phyloP scores from a whole-genome alignment of 805 yeast species.

The Tetrapisispora fleetii region DNA sequence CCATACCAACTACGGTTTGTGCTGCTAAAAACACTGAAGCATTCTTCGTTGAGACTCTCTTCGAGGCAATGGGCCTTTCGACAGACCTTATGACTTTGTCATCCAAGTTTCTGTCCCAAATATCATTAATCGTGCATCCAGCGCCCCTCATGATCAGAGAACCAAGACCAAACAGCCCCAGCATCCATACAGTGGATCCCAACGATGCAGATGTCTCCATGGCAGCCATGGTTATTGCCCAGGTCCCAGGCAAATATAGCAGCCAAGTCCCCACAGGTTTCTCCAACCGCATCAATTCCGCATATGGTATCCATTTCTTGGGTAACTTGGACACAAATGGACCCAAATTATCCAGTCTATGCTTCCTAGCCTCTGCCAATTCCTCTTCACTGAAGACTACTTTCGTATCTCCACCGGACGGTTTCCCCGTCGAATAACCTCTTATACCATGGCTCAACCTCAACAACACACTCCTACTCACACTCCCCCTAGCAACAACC shows the following conservation, averaged over 20 bases:
- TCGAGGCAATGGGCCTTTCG: slow-evolving; percentile 88
- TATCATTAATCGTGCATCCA: slow-evolving; percentile 92
- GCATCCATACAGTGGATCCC: slow-evolving; percentile 46
- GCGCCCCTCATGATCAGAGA: slow-evolving; percentile 93
- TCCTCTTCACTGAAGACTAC: slow-evolving; percentile 21
- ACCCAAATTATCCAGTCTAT: slow-evolving; percentile 40
- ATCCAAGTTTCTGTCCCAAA: slow-evolving; percentile 76
- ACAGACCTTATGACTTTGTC: slow-evolving; percentile 78
- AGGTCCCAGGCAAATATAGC: slow-evolving; percentile 72
- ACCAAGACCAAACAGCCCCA: slow-evolving; percentile 72
- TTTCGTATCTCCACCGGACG: neutral
- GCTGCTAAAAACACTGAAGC: slow-evolving; percentile 64
- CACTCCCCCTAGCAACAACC: no score
- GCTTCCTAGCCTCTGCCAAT: slow-evolving; percentile 35
- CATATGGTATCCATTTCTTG: slow-evolving; percentile 70
- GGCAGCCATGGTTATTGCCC: slow-evolving; percentile 92
- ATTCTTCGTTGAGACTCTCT: slow-evolving; percentile 59
- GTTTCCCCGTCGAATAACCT: neutral
- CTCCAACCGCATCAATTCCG: slow-evolving; percentile 83
- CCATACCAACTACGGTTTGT: slow-evolving; percentile 67
- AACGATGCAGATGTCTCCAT: slow-evolving; percentile 51
- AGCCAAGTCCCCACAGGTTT: slow-evolving; percentile 94
- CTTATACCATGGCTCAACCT: neutral
- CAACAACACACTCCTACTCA: neutral
- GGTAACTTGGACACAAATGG: slow-evolving; percentile 58